Conservation (phyloP, 257 asterid species). For the Scutellaria baicalensis region DNA sequence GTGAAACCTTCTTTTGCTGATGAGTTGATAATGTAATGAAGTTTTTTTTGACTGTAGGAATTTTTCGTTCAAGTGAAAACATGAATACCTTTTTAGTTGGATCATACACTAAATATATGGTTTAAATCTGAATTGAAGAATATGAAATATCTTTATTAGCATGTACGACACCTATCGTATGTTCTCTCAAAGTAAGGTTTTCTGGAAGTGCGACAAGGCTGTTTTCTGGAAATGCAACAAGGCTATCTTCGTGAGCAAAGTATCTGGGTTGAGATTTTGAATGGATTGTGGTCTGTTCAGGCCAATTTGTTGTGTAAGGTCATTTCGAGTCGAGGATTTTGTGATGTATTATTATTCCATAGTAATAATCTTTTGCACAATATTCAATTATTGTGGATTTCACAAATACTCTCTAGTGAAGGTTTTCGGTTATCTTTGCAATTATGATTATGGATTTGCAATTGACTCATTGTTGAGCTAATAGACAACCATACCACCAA, state of each 20-base stretch:
- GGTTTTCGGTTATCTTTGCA: neutral
- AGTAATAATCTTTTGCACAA: neutral
- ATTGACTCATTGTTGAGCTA: neutral
- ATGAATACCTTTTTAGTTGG: slow-evolving; percentile 6
- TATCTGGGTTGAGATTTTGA: neutral
- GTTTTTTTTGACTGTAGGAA: neutral
- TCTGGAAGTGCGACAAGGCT: neutral
- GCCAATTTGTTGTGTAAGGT: neutral
- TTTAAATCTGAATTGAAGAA: slow-evolving; percentile 2
- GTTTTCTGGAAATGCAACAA: neutral
- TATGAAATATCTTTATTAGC: neutral
- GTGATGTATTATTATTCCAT: neutral
- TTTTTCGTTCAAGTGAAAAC: neutral
- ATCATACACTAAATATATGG: neutral
- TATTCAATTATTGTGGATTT: neutral
- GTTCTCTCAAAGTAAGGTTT: neutral
- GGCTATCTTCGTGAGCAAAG: neutral
- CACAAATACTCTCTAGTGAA: neutral
- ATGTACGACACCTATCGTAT: neutral
- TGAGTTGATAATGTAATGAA: neutral
- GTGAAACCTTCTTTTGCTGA: neutral
- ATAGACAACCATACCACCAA: neutral
- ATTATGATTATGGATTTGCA: neutral
- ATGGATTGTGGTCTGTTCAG: neutral
- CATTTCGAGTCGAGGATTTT: neutral